Base-by-base conservation (phyloP, 805 yeast genomes). In the Barnettozyma botsteinii region DNA sequence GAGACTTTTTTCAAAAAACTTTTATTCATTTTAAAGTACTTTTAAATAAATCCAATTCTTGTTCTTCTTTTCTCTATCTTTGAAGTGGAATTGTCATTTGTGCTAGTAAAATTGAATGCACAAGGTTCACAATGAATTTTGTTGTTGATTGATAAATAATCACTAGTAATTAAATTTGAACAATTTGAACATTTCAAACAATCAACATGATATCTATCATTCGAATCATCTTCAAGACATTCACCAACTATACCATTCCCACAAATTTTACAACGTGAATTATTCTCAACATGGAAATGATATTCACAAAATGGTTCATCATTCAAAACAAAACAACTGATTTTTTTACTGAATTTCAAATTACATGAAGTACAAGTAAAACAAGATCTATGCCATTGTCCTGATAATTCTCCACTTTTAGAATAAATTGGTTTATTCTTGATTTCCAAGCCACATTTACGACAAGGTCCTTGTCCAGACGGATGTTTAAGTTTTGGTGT, bases 311-410 rank as follows among this genome's bases (percentile, higher is more conserved):
- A 87, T 12, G 98, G 96, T 43, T 66, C 55, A 61, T 91, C 95
- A 24, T 79, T 68, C 31, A 77, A 70, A 7, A 85, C 95, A 59
- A 89, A 93, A 51, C 88, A 81, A 20, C 76, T 75, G 14, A 74
- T 73, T 11, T 73, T 69, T 52, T 77, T 83, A 47, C 67, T 70
- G 61, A 85, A 84, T 28, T 60, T 61, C 2, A 69, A 55, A 8
- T 61, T 61, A 64, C 98, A 91, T 11, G 67, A 61, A 15, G 69
- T 62, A 66, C 98, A 93, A 12, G 66, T 65, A 67, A 93, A 91
- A 58, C 98, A 93, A 13, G 69, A 62, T 29, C 94, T 71, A 57
- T 93, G 98, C 98, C 98, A 93, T 57, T 88, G 91, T 0, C 97
- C 98, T 2, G 86, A 74, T 33, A 84, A 64, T 53, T 81, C 88